A percentile compares a stretch with the other conserved stretches of the same genome.
Evolutionary conservation across 805 yeast species (phyloP).

Genomic region (Saccharomycodes ludwigii): DNA sequence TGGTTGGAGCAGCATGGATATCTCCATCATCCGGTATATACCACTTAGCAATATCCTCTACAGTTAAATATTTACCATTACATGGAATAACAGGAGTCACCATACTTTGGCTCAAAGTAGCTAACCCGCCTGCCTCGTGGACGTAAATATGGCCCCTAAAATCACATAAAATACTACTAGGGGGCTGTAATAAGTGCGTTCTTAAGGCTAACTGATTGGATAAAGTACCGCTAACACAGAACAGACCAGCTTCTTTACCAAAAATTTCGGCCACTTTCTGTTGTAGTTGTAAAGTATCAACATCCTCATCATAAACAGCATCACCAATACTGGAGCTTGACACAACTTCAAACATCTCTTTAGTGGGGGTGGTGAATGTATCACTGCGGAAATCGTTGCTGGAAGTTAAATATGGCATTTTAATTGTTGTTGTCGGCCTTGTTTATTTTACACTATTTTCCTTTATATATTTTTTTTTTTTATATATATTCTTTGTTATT

Average conservation of each 20-base stretch:
- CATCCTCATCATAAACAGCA: slow-evolving; percentile 80
- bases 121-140: slow-evolving; percentile 86
- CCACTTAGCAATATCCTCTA: slow-evolving; percentile 62
- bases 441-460: too few relatives aligned
- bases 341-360: slow-evolving; percentile 54
- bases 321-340: slow-evolving; percentile 59
- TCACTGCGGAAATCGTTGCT: slow-evolving; percentile 49
- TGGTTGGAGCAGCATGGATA: slow-evolving; percentile 82
- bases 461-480: too few relatives aligned
- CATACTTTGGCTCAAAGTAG: slow-evolving; percentile 85
- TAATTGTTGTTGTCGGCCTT: too few relatives aligned
- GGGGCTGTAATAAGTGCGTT: slow-evolving; percentile 68
- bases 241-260: slow-evolving; percentile 73
- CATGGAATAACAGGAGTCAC: slow-evolving; percentile 70
- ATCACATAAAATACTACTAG: slow-evolving; percentile 78
- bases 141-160: slow-evolving; percentile 72
- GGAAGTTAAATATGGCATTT: slow-evolving; percentile 11
- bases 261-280: slow-evolving; percentile 49
- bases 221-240: slow-evolving; percentile 80
- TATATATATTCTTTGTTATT: too few relatives aligned
- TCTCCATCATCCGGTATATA: slow-evolving; percentile 65
- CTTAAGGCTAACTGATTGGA: slow-evolving; percentile 82
- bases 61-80: slow-evolving; percentile 64
- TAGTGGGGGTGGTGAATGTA: slow-evolving; percentile 83
- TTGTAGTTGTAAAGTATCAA: slow-evolving; percentile 54